Conservation (phyloP, 2,329 filamentous ascomycete genomes). For the Cytospora piceae region DNA sequence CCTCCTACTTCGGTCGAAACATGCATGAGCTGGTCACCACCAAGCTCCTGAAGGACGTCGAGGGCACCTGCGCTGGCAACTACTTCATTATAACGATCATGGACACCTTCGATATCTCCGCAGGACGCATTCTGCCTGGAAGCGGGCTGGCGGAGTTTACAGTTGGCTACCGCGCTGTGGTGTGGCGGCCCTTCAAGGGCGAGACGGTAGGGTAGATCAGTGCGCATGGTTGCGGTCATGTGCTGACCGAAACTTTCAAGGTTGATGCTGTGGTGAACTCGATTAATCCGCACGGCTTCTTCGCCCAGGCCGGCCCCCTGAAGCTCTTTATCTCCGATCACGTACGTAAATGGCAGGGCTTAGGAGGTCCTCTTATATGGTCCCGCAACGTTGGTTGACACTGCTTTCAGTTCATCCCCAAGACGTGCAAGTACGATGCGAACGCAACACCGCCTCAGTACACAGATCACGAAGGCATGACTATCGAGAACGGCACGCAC, state of each 20-base stretch:
- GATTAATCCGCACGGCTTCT: slow-evolving; percentile 91
- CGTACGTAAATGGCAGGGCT: slow-evolving; percentile 55
- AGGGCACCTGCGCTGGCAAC: slow-evolving; percentile 91
- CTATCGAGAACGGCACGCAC: slow-evolving; percentile 92
- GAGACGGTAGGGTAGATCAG: slow-evolving; percentile 71
- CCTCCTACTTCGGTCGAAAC: slow-evolving; percentile 93
- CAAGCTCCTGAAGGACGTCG: slow-evolving; percentile 88
- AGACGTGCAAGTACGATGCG: slow-evolving; percentile 90
- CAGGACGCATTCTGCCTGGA: slow-evolving; percentile 88
- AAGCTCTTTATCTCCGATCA: slow-evolving; percentile 80
- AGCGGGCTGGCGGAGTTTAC: slow-evolving; percentile 93
- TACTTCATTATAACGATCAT: slow-evolving; percentile 99
- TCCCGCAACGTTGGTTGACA: slow-evolving; percentile 33
- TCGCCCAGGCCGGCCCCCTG: slow-evolving; percentile 78
- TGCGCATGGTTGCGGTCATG: slow-evolving; percentile 13
- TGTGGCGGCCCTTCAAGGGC: slow-evolving; percentile 97
- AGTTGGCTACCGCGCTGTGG: slow-evolving; percentile 91
- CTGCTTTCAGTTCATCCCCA: slow-evolving; percentile 75
- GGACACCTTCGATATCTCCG: slow-evolving; percentile 93
- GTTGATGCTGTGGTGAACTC: slow-evolving; percentile 92
- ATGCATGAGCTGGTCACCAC: slow-evolving; percentile 90
- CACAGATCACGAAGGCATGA: slow-evolving; percentile 91
- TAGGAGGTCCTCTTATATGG: slow-evolving; percentile 3
- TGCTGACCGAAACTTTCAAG: slow-evolving; percentile 49
- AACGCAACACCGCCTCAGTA: slow-evolving; percentile 97